A percentile compares a stretch with the other conserved stretches of the same genome.
These are phyloP conservation scores for Fomitopsis betulina DNA, from an alignment of 1,284 basidiomycete species.

Conservation along the genomic window DNA sequence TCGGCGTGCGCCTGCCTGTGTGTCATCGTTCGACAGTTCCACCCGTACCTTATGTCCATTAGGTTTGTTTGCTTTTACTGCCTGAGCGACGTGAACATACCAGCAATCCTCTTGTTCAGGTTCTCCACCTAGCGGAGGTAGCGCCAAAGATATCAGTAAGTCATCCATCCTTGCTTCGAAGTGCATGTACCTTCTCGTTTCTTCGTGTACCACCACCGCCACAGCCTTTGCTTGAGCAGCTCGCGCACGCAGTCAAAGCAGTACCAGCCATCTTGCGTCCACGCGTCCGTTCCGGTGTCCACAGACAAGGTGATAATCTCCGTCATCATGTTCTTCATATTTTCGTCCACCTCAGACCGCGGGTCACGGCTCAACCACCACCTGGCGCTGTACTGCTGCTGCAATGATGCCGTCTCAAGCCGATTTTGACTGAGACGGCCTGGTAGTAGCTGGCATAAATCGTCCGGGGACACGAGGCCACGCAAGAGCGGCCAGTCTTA, in stretches of 20 bases:
- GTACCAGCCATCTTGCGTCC: slow-evolving; percentile 25
- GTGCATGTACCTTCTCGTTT: slow-evolving; percentile 16
- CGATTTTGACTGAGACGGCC: slow-evolving; percentile 17
- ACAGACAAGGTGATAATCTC: slow-evolving; percentile 17
- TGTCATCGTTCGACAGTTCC: slow-evolving; percentile 28
- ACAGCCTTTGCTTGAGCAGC: slow-evolving; percentile 18
- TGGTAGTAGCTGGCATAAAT: slow-evolving; percentile 7
- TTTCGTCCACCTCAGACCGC: not conserved
- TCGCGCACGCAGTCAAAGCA: slow-evolving; percentile 21
- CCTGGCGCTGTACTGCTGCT: not conserved
- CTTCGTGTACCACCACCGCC: slow-evolving; percentile 22
- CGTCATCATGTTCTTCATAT: not conserved
- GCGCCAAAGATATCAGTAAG: not conserved
- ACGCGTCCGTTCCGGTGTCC: slow-evolving; percentile 10
- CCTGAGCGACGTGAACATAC: slow-evolving; percentile 12
- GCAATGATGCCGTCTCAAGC: slow-evolving; percentile 8
- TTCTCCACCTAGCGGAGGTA: slow-evolving; percentile 8
- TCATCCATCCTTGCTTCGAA: not conserved
- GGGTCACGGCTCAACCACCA: not conserved
- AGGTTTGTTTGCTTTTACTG: not conserved
- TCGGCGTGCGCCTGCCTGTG: slow-evolving; percentile 19
- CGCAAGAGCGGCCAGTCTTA: slow-evolving; percentile 20
- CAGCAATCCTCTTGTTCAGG: slow-evolving; percentile 22
- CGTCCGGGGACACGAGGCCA: slow-evolving; percentile 7
- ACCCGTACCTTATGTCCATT: slow-evolving; percentile 22